Evolutionary conservation across 2,329 filamentous ascomycete species (phyloP).

Genomic region (Trichothecium sympodiale): DNA sequence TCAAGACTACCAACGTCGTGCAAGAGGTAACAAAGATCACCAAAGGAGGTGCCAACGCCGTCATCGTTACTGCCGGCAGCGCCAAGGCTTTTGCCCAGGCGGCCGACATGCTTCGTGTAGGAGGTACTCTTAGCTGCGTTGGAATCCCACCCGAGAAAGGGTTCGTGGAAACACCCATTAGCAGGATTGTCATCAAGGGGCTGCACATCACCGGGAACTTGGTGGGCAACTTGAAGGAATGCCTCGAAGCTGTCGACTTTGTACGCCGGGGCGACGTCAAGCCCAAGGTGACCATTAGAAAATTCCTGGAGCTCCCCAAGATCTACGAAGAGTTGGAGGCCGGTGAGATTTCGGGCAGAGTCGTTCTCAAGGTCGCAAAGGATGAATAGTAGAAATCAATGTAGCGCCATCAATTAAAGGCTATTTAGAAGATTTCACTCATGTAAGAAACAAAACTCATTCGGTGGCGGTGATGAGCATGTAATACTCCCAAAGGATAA

Average conservation of each 20-base stretch:
- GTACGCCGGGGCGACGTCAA: constrained; percentile 9
- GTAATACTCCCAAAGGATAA: too few relatives aligned
- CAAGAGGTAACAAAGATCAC: constrained; percentile 26
- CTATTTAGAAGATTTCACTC: too few relatives aligned
- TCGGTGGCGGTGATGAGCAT: too few relatives aligned
- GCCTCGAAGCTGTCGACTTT: constrained; percentile 8
- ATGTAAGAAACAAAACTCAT: too few relatives aligned
- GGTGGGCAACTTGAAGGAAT: constrained; percentile 10
- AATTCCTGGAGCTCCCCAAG: constrained; percentile 7
- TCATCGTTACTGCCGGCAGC: constrained; percentile 8
- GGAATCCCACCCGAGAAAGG: constrained; percentile 8
- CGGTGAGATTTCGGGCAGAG: constrained; percentile 6
- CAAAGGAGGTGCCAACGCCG: constrained; percentile 7
- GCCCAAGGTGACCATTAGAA: constrained; percentile 6
- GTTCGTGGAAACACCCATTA: constrained; percentile 8
- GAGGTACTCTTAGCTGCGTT: constrained; percentile 8
- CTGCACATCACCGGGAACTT: constrained; percentile 9
- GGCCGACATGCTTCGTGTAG: constrained; percentile 8
- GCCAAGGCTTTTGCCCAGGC: constrained; percentile 7
- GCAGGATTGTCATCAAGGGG: constrained; percentile 7
- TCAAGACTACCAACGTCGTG: constrained; percentile 38
- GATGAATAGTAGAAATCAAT: constrained; percentile 6
- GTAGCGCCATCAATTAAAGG: too few relatives aligned
- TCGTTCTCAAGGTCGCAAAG: constrained; percentile 10
- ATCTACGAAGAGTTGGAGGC: constrained; percentile 7